phyloP scores from a whole-genome alignment of 768 basidiomycete species.

The Serendipita sp. region DNA sequence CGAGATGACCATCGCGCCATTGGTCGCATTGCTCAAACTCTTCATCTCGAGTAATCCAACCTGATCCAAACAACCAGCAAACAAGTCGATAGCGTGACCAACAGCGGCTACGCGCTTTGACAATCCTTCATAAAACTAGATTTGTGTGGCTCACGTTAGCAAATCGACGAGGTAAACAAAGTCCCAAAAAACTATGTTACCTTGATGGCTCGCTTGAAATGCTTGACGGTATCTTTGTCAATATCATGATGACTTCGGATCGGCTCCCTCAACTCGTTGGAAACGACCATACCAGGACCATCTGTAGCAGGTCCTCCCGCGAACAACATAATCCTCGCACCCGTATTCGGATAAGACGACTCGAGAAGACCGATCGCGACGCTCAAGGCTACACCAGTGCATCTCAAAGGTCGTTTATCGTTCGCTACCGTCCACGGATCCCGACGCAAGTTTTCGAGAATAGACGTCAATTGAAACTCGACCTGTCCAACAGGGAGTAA shows the following conservation, averaged over 20 bases:
- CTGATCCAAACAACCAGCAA: conserved; percentile 95
- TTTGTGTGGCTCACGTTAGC: conserved; percentile 7
- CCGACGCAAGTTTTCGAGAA: conserved; percentile 70
- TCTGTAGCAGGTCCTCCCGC: conserved; percentile 91
- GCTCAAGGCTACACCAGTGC: conserved; percentile 86
- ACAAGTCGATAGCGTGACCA: conserved; percentile 88
- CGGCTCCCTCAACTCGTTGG: conserved; percentile 87
- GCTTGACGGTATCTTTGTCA: conserved; percentile 89
- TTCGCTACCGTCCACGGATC: conserved; percentile 98
- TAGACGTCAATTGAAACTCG: conserved; percentile 90
- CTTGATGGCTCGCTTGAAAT: conserved; percentile 93
- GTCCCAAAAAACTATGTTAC: conserved; percentile 22
- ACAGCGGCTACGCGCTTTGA: conserved; percentile 87
- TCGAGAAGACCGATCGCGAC: conserved; percentile 89
- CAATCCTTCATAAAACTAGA: conserved; percentile 85
- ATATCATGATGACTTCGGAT: conserved; percentile 99
- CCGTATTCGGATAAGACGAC: conserved; percentile 90
- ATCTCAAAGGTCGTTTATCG: conserved; percentile 82
- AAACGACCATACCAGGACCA: conserved; percentile 93
- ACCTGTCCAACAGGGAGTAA: conserved; percentile 79
- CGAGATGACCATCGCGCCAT: conserved; percentile 88
- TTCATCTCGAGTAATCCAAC: conserved; percentile 98
- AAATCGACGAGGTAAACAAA: conserved; percentile 12
- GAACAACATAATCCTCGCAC: conserved; percentile 91
- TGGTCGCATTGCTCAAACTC: conserved; percentile 84